Conservation (phyloP, 345 rosid species). For the Anacardium occidentale region DNA sequence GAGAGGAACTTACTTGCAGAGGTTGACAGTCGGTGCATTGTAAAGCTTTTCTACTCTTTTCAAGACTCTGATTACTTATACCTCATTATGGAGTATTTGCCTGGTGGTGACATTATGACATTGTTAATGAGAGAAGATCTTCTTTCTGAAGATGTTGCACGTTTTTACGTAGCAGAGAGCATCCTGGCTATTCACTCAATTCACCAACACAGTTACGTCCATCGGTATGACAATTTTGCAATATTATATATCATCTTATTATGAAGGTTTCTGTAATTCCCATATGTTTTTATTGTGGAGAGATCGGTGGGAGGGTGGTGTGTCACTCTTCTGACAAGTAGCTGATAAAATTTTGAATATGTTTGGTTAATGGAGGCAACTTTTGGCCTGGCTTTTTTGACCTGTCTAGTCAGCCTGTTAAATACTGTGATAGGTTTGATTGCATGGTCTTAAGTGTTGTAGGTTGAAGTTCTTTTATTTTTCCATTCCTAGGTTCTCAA, state of each 20-base stretch:
- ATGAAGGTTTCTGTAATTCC: not conserved
- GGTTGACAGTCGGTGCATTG: slow-evolving; percentile 95
- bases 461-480: not conserved
- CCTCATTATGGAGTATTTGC: slow-evolving; percentile 97
- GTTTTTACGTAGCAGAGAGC: slow-evolving; percentile 91
- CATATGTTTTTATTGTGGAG: not conserved
- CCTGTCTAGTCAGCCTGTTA: not conserved
- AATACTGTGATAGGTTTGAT: not conserved
- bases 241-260: not conserved
- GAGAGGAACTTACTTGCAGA: slow-evolving; percentile 97
- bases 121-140: slow-evolving; percentile 94
- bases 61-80: slow-evolving; percentile 95
- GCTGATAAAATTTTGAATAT: not conserved
- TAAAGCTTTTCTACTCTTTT: slow-evolving; percentile 88
- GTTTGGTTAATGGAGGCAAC: not conserved
- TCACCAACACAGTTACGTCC: slow-evolving; percentile 82
- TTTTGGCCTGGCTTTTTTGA: slow-evolving; percentile 1
- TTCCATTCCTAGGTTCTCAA: not conserved
- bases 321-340: not conserved
- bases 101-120: slow-evolving; percentile 99
- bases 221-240: slow-evolving; percentile 45
- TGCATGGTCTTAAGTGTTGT: not conserved
- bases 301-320: not conserved
- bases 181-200: slow-evolving; percentile 83
- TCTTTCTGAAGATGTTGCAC: slow-evolving; percentile 90